Evolutionary conservation across 306 rosid genomes (phyloP).

Genomic region (Quercus agrifolia): DNA sequence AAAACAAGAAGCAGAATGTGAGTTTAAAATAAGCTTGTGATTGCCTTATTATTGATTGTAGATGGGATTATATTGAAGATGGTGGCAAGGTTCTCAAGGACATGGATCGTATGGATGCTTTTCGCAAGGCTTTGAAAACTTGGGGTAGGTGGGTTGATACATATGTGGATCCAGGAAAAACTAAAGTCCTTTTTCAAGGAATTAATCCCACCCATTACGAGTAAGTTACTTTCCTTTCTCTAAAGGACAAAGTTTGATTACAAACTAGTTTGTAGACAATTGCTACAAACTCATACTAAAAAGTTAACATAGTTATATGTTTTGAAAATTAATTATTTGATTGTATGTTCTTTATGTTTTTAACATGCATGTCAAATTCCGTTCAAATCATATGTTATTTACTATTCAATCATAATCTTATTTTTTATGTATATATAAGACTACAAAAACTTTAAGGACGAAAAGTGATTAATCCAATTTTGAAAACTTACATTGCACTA

Average conservation of each 20-base stretch:
- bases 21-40: background rate
- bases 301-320: no score
- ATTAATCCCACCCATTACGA: constrained; percentile 62
- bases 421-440: no score
- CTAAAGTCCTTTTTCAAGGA: constrained; percentile 64
- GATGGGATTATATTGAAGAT: background rate
- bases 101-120: constrained; percentile 71
- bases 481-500: background rate
- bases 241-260: no score
- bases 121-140: constrained; percentile 45
- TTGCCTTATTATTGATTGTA: background rate
- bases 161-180: constrained; percentile 37
- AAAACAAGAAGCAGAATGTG: background rate
- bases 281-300: no score
- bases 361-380: no score
- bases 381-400: no score
- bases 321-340: no score
- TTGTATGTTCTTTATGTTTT: no score
- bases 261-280: no score
- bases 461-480: no score
- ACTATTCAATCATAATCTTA: no score
- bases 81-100: constrained; percentile 40
- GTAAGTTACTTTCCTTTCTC: constrained; percentile 27
- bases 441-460: no score
- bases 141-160: constrained; percentile 71